Percentiles rank a stretch among this genome's conserved stretches.
phyloP scores from a whole-genome alignment of 345 rosid species.

The Erucastrum elatum region DNA sequence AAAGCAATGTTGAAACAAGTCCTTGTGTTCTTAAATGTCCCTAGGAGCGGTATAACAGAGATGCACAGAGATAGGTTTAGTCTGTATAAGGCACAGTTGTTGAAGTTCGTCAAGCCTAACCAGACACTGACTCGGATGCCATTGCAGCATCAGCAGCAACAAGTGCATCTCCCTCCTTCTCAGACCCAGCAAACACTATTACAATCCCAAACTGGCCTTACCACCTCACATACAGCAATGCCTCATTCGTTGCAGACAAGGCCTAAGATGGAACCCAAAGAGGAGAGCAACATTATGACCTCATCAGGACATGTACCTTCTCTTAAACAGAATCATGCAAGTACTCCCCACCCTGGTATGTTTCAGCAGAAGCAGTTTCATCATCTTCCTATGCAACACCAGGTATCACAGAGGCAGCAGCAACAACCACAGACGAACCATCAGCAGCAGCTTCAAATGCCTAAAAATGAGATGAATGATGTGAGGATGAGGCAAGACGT shows the following conservation, averaged over 20 bases:
- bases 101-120: constrained; percentile 10
- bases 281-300: constrained; percentile 37
- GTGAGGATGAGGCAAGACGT: constrained; percentile 55
- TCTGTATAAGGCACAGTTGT: constrained; percentile 32
- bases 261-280: constrained; percentile 49
- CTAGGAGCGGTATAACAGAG: constrained; percentile 34
- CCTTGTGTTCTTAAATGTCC: constrained; percentile 26
- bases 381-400: constrained; percentile 43
- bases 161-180: constrained; percentile 40
- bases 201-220: constrained; percentile 49
- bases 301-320: constrained; percentile 52
- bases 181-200: constrained; percentile 45
- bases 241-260: constrained; percentile 43
- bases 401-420: constrained; percentile 40
- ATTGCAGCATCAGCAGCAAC: constrained; percentile 47
- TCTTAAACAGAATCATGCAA: constrained; percentile 39
- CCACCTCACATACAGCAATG: constrained; percentile 44
- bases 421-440: constrained; percentile 41
- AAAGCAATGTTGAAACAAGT: constrained; percentile 30
- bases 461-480: constrained; percentile 64
- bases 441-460: constrained; percentile 45
- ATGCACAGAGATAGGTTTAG: constrained; percentile 44
- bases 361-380: constrained; percentile 55
- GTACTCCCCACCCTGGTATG: constrained; percentile 55
- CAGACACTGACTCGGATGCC: constrained; percentile 22